Evolutionary conservation across 345 rosid genomes (phyloP), one percentile per base, ranked within the genome.

Genomic region (Syzygium jambos): DNA sequence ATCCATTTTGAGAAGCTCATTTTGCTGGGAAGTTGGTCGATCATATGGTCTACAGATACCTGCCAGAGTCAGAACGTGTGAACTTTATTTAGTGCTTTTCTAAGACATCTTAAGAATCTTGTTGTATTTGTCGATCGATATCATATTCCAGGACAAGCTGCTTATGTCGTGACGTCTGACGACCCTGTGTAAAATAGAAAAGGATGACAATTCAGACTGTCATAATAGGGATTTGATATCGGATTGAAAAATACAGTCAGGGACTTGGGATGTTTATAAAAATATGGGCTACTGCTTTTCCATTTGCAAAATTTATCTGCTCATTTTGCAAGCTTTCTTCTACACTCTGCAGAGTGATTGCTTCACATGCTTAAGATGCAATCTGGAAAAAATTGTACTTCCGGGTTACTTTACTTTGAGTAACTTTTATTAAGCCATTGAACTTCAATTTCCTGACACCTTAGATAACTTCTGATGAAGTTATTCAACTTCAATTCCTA

Each of bases 1-100:
- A 91, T 96, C 87, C 98, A 95, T 90, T 93, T 93, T 25, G 95
- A 94, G 51, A 96, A 95, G 92, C 85, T 87, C 14, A 41, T 34
- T 38, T 61, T 55, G 65, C 87, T 57, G 38, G 34, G 78, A 52
- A 85, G 77, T 59, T 15, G 55, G 85, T 83, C 38, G 7, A 27
- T 51, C 30, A 9, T 13, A 46, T 22, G 38, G 55, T 52, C 38
- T 83, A 19, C 38, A 15, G 56, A 83, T 29, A 34, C 52, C 22
- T 17, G 27, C 85, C 54, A 49, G 85, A 51, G 52, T 21, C 52
- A 2, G 52, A 83, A 34, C 23, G 13, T 0, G 43, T 68, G 78
- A 68, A 68, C 78, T 68, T 68, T 23, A 30, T 68, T 68, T 16
- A 30, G 43, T 30, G 41, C 78, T 17, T 30, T 68, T 68, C 43